Base-by-base conservation (phyloP, 768 basidiomycete genomes). In the Gloeopeniophorella convolvens region DNA sequence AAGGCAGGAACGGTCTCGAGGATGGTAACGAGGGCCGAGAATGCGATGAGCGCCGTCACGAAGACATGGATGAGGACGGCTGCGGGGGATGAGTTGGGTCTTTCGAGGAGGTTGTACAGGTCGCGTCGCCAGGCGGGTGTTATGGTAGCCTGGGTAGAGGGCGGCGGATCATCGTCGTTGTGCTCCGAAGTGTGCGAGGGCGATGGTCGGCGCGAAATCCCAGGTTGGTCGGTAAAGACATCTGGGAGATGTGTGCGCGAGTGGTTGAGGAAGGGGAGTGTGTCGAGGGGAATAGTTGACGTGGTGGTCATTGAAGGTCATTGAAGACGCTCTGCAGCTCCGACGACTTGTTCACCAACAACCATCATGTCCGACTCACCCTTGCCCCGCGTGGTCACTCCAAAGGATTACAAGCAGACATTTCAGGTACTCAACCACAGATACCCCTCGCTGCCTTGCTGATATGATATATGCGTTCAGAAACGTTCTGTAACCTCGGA, bases 1-100 rank as follows among this genome's bases (percentile, higher is more conserved):
- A 89, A 82, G 1, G 78, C 75, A 0, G 85, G 88, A 1, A 90
- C 81, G 0, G 89, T 90, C 65, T 90, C 88, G 21, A 90, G 68
- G 4, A 89, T 72, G 0, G 88, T 90, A 23, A 90, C 78, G 32
- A 86, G 55, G 1, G 88, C 88, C 1, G 84, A 86, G 54, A 84
- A 65, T 2, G 89, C 62, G 54, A 94, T 92, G 34, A 88, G 72
- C 11, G 73, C 74, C 0, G 87, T 90, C 24, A 78, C 79, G 42
- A 80, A 63, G 56, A 86, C 69, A 64, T 92, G 87, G 2, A 92
- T 63, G 21, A 86, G 62, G 64, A 93, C 90, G 0, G 91, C 91
- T 1, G 83, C 72, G 1, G 74, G 66, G 0, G 86, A 89, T 0
- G 86, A 83, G 6, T 82, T 82, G 0, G 91, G 89, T 47, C 79